Conservation (phyloP, 768 basidiomycete genomes). For the Trametes coccinea region DNA sequence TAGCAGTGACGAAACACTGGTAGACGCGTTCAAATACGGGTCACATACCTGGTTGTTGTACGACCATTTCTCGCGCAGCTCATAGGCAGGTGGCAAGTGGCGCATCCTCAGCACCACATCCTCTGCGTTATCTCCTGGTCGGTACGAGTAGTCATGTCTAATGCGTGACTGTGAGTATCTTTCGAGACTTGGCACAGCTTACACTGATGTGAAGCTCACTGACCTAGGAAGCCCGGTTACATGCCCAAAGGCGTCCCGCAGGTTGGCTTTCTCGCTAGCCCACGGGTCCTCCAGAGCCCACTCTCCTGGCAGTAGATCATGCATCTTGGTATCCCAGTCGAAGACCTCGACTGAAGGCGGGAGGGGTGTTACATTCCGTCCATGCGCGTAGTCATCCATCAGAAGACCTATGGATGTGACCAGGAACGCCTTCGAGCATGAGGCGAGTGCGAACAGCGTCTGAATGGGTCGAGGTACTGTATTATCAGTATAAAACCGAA, state of each 20-base stretch:
- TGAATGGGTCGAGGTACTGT: not conserved
- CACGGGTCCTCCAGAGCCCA: slow-evolving; percentile 44
- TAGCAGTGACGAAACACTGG: not conserved
- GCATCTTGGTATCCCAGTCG: slow-evolving; percentile 32
- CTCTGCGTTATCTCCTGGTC: slow-evolving; percentile 29
- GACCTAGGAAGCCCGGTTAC: slow-evolving; percentile 42
- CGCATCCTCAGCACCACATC: slow-evolving; percentile 29
- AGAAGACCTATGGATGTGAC: slow-evolving; percentile 32
- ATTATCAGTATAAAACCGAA: not conserved
- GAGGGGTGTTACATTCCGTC: slow-evolving; percentile 30
- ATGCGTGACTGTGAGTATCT: not conserved
- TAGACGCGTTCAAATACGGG: no score
- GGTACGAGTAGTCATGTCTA: slow-evolving; percentile 39
- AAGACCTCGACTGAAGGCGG: slow-evolving; percentile 19
- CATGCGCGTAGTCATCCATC: slow-evolving; percentile 34
- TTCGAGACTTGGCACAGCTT: no score
- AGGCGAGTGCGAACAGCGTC: slow-evolving; percentile 33
- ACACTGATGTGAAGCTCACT: not conserved
- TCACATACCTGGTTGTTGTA: slow-evolving; percentile 41
- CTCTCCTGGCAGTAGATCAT: slow-evolving; percentile 38
- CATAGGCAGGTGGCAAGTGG: slow-evolving; percentile 34
- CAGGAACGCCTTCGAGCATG: slow-evolving; percentile 36
- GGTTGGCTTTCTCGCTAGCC: slow-evolving; percentile 36
- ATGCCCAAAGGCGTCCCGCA: slow-evolving; percentile 43
- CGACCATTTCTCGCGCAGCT: slow-evolving; percentile 38